These are phyloP conservation scores for Cymbopogon citratus DNA, from an alignment of 176 grass and related monocot species.

Conservation along the genomic window DNA sequence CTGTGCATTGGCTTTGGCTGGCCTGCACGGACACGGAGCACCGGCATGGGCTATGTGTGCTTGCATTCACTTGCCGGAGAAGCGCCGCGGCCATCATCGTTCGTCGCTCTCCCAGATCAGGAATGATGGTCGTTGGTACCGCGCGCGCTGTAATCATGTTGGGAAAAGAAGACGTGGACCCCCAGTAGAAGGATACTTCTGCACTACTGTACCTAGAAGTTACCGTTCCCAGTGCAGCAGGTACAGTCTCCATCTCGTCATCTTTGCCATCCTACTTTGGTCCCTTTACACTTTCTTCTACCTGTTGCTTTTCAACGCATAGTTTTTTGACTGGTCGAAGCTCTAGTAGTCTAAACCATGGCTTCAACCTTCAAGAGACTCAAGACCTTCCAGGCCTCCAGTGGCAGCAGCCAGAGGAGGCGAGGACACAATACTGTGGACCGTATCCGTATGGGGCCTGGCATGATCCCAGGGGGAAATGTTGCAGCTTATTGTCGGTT, in stretches of 20 bases:
- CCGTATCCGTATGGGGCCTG: neutral
- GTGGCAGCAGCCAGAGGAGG: neutral
- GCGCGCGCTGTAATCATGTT: neutral
- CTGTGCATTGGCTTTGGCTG: neutral
- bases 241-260: neutral
- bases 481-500: neutral
- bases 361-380: neutral
- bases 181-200: neutral
- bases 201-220: neutral
- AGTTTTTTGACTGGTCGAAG: constrained; percentile 17
- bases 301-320: constrained; percentile 24
- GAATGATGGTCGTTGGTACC: constrained; percentile 13
- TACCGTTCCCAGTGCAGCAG: constrained; percentile 11
- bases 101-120: constrained; percentile 4
- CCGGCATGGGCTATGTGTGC: constrained; percentile 13
- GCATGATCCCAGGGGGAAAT: constrained; percentile 1
- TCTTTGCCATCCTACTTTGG: neutral
- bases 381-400: neutral
- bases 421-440: neutral
- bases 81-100: constrained; percentile 15
- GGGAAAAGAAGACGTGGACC: constrained; percentile 9
- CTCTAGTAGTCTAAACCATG: neutral
- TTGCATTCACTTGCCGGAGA: constrained; percentile 38
- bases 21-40: neutral
- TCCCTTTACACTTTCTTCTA: constrained; percentile 41